These are phyloP conservation scores for Alternaria longipes DNA, from an alignment of 2,329 filamentous ascomycete genomes.

Conservation along the genomic window DNA sequence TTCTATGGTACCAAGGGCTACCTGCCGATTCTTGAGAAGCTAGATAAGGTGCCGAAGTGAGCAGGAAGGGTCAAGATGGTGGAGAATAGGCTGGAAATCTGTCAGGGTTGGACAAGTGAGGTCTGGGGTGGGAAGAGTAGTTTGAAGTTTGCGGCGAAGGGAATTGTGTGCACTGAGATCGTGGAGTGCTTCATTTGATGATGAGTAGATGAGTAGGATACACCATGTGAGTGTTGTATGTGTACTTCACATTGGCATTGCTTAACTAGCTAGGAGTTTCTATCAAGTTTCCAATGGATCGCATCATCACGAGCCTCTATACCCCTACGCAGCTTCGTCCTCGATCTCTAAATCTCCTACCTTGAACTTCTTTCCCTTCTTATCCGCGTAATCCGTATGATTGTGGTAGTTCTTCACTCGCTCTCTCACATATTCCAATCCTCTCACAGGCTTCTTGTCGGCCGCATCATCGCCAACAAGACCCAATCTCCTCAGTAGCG, in stretches of 20 bases:
- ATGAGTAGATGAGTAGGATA: background rate
- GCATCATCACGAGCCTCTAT: background rate
- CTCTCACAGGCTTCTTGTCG: slow-evolving; percentile 45
- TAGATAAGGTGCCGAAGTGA: background rate
- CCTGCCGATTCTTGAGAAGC: background rate
- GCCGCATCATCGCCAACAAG: slow-evolving; percentile 32
- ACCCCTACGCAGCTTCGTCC: slow-evolving; percentile 47
- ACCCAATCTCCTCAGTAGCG: slow-evolving; percentile 45
- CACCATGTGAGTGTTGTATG: background rate
- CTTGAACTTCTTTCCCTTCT: slow-evolving; percentile 53
- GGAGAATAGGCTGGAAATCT: background rate
- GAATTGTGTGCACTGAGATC: background rate
- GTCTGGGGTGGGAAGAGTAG: background rate
- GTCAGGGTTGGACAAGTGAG: background rate
- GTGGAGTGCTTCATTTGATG: slow-evolving; percentile 5
- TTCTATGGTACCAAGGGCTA: background rate
- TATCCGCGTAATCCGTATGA: slow-evolving; percentile 52
- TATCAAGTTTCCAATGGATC: background rate
- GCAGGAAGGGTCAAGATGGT: background rate
- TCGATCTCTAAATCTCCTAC: slow-evolving; percentile 55
- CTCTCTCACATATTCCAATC: slow-evolving; percentile 54
- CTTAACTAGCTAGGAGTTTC: background rate
- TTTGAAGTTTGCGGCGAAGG: background rate
- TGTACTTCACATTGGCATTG: background rate
- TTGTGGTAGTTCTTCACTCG: slow-evolving; percentile 55